Evolutionary conservation across 768 basidiomycete species (phyloP).

Genomic region (Russula emetica): DNA sequence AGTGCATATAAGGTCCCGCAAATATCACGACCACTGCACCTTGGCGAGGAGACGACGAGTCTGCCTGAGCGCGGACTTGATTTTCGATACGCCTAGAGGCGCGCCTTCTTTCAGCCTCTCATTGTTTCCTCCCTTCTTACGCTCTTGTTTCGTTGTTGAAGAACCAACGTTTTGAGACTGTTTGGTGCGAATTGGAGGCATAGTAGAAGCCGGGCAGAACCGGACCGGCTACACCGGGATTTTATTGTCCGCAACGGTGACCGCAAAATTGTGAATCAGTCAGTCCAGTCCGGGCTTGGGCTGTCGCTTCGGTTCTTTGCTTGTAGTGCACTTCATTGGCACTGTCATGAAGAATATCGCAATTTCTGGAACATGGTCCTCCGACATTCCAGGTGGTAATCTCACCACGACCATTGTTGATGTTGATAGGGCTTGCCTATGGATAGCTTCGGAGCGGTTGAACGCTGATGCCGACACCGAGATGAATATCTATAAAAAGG

Average conservation of each 20-base stretch:
- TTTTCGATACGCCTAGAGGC: conserved; percentile 72
- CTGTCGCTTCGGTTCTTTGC: not conserved
- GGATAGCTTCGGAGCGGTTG: conserved; percentile 25
- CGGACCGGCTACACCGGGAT: not conserved
- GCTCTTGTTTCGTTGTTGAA: conserved; percentile 1
- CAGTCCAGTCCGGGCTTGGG: not conserved
- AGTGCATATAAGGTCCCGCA: not conserved
- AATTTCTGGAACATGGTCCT: conserved; percentile 21
- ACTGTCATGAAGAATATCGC: conserved; percentile 15
- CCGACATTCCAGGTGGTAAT: conserved; percentile 7
- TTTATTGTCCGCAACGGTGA: not conserved
- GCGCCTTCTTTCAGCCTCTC: conserved; percentile 19
- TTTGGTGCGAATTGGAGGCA: conserved; percentile 24
- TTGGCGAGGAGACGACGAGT: conserved; percentile 78
- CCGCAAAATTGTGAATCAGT: not conserved
- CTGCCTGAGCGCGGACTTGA: conserved; percentile 82
- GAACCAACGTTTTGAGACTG: not conserved
- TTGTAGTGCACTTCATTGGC: not conserved
- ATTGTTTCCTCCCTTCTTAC: not conserved
- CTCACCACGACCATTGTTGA: conserved; percentile 19
- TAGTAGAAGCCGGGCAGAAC: not conserved
- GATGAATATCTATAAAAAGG: conserved; percentile 21
- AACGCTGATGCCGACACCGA: conserved; percentile 26
- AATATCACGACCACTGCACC: conserved; percentile 38
- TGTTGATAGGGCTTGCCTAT: conserved; percentile 20